A percentile compares a stretch with the other conserved stretches of the same genome.
phyloP scores from a whole-genome alignment of 768 basidiomycete species.

The Termitomyces titanicus region DNA sequence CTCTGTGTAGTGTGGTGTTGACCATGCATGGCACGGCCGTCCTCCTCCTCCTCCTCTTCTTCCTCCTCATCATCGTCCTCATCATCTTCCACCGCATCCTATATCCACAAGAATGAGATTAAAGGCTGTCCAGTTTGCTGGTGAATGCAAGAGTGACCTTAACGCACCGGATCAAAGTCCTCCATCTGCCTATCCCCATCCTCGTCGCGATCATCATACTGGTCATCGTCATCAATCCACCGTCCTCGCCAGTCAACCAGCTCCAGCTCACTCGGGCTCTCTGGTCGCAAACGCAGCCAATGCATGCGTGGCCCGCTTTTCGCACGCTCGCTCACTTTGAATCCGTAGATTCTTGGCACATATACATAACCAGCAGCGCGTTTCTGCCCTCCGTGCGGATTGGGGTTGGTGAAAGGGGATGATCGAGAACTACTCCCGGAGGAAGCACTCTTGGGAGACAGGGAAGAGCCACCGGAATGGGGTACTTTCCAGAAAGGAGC shows the following conservation, averaged over 20 bases:
- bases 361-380: conserved; percentile 85
- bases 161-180: conserved; percentile 77
- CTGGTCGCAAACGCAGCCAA: conserved; percentile 89
- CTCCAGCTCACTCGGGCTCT: conserved; percentile 75
- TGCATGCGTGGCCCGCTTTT: conserved; percentile 96
- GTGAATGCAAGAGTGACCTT: conserved; percentile 11
- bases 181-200: conserved; percentile 79
- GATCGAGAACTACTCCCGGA: conserved; percentile 45
- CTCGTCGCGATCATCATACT: conserved; percentile 63
- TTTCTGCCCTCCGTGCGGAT: conserved; percentile 87
- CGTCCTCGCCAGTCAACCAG: conserved; percentile 87
- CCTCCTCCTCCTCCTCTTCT: conserved; percentile 46
- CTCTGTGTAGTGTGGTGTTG: conserved; percentile 30
- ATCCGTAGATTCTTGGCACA: conserved; percentile 91
- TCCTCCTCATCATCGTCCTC: conserved; percentile 64
- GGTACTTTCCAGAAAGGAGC: conserved; percentile 88
- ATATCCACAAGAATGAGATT: conserved; percentile 10
- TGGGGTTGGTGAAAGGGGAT: conserved; percentile 79
- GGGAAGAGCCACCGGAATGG: conserved; percentile 51
- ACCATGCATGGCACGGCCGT: conserved; percentile 20
- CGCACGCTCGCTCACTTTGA: conserved; percentile 94
- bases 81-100: conserved; percentile 49
- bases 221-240: conserved; percentile 71
- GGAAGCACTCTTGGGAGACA: conserved; percentile 52
- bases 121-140: conserved; percentile 1